A percentile compares a stretch with the other conserved stretches of the same genome.
These are phyloP conservation scores for Polysphondylium violaceum DNA, from an alignment of 78 protist genomes.

Conservation along the genomic window DNA sequence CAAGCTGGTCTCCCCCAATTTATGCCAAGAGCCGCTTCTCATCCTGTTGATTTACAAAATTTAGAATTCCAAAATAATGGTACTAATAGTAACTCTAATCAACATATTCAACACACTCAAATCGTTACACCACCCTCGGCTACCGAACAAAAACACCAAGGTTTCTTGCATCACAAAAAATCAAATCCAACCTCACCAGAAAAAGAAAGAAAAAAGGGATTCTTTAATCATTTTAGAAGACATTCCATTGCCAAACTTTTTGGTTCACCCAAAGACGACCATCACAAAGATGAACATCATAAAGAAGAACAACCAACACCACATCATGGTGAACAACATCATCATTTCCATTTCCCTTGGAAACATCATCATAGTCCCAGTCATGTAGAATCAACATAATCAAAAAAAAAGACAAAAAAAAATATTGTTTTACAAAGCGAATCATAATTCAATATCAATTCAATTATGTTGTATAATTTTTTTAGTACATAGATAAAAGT, in stretches of 20 bases:
- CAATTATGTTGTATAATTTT: no score
- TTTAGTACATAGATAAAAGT: no score
- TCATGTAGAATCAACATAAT: conserved; percentile 31
- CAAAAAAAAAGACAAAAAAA: no score
- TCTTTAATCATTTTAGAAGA: conserved; percentile 61
- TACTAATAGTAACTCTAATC: not conserved
- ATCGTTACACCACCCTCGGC: not conserved
- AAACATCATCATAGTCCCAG: conserved; percentile 45
- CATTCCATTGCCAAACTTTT: conserved; percentile 59
- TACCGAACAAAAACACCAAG: not conserved
- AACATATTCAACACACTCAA: not conserved
- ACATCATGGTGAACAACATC: not conserved
- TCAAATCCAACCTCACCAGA: conserved; percentile 29
- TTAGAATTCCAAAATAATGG: not conserved
- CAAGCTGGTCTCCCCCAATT: not conserved
- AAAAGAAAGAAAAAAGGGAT: conserved; percentile 34
- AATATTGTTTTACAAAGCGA: no score
- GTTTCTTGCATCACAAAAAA: not conserved
- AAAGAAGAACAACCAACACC: not conserved
- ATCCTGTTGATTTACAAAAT: conserved; percentile 33
- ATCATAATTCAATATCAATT: no score
- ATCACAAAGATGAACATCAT: not conserved
- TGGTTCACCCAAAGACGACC: not conserved
- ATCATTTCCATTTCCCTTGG: conserved; percentile 70
- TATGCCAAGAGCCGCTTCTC: conserved; percentile 64